Percentiles rank a stretch among this genome's conserved stretches.
phyloP scores from a whole-genome alignment of 805 yeast species.

The Sungouiella thailandica region DNA sequence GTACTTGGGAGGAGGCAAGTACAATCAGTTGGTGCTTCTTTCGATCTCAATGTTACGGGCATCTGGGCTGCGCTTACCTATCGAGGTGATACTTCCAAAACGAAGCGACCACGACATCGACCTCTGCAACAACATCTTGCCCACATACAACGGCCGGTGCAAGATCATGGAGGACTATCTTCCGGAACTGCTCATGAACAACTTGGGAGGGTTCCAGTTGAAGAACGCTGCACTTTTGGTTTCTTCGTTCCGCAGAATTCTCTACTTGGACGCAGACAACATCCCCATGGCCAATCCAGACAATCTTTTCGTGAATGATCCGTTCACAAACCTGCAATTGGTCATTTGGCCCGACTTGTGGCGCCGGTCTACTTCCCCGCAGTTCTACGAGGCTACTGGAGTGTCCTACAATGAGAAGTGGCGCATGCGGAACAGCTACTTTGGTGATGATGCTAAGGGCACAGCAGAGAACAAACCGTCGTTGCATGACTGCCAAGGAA shows the following conservation, averaged over 20 bases:
- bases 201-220: conserved; percentile 28
- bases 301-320: conserved; percentile 28
- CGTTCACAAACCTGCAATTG: conserved; percentile 23
- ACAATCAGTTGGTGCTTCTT: conserved; percentile 30
- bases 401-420: conserved; percentile 18
- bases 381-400: conserved; percentile 29
- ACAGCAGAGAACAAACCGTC: conserved; percentile 5
- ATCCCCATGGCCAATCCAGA: conserved; percentile 34
- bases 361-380: conserved; percentile 37
- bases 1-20: conserved; percentile 34
- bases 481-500: conserved; percentile 26
- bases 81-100: conserved; percentile 33
- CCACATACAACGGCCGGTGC: conserved; percentile 29
- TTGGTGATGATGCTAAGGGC: conserved; percentile 24
- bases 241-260: conserved; percentile 30
- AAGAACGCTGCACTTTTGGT: conserved; percentile 34
- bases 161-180: conserved; percentile 44
- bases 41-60: conserved; percentile 30
- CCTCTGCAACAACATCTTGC: conserved; percentile 29
- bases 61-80: conserved; percentile 30
- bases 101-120: conserved; percentile 28
- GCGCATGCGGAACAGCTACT: conserved; percentile 24
- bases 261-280: conserved; percentile 38
- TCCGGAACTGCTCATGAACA: conserved; percentile 17
- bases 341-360: conserved; percentile 41